Base-by-base conservation (phyloP, 805 yeast species). In the Yarrowia phangngaensis region DNA sequence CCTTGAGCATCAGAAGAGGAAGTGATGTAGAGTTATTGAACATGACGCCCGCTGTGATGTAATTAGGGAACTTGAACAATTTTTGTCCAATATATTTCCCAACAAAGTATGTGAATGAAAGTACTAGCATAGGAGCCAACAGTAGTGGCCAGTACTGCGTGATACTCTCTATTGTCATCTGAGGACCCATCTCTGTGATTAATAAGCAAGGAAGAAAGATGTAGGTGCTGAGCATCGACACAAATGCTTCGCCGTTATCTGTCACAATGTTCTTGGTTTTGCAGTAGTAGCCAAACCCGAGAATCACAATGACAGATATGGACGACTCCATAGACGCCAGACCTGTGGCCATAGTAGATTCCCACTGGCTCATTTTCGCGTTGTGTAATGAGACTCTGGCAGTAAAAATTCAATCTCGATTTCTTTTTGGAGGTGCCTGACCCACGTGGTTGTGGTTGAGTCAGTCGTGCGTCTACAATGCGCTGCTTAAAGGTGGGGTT, bases 1-100 rank as follows among this genome's bases (percentile, higher is more conserved):
- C 53, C 31, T 30, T 28, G 16, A 54, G 38, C 26, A 54, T 24
- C 4, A 54, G 38, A 16, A 54, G 36, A 13, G 56, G 57, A 8
- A 54, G 43, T 7, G 56, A 47, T n/a, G 55, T 54, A 24, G 52
- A 54, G 31, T 54, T 54, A 40, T 54, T 54, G 51, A 54, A 54
- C 45, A 55, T 51, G 28, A 54, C 31, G 4, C 57, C 57, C 13
- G 58, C 56, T 13, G 55, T 29, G 26, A 54, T 45, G 41, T 35
- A 54, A 8, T 38, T 30, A 17, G 53, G 55, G 28, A 40, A 51
- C 3, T 48, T 45, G 4, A 52, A 29, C 12, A 32, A 22, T 9
- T 33, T 28, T 23, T 55, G 56, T 17, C 47, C 40, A 13, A 51
- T 20, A 24, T 9, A 3, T 29, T 47, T 16, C 8, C 58, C 56